These are phyloP conservation scores for Verticillium zaregamsianum DNA, from an alignment of 2,329 filamentous ascomycete species.

Conservation along the genomic window DNA sequence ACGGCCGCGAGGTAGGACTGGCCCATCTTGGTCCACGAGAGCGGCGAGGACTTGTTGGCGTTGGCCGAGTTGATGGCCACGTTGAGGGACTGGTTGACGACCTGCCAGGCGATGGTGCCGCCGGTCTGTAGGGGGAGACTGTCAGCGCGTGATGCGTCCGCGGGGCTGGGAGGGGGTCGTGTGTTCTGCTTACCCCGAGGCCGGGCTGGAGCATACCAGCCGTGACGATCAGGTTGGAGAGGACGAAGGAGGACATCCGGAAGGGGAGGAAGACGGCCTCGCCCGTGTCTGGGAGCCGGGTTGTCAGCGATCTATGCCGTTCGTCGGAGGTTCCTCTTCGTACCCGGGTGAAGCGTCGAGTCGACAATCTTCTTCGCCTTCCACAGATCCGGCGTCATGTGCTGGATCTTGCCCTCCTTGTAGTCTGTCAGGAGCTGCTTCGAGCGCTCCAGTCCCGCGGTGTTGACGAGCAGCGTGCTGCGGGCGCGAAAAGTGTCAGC, in stretches of 20 bases:
- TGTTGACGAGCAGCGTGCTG: slow-evolving; percentile 83
- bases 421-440: slow-evolving; percentile 79
- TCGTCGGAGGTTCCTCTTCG: slow-evolving; percentile 14
- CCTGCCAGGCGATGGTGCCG: slow-evolving; percentile 90
- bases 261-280: slow-evolving; percentile 90
- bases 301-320: slow-evolving; percentile 8
- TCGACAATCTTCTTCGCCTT: slow-evolving; percentile 95
- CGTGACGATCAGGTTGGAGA: slow-evolving; percentile 92
- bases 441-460: slow-evolving; percentile 75
- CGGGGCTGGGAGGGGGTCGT: not conserved
- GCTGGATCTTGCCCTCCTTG: slow-evolving; percentile 73
- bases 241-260: slow-evolving; percentile 92
- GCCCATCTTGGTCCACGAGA: slow-evolving; percentile 73
- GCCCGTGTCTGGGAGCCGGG: slow-evolving; percentile 69
- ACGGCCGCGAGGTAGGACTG: slow-evolving; percentile 93
- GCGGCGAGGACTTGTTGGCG: slow-evolving; percentile 92
- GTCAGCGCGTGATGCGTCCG: slow-evolving; percentile 2
- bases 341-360: slow-evolving; percentile 92
- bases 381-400: slow-evolving; percentile 92
- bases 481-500: not conserved
- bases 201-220: slow-evolving; percentile 95
- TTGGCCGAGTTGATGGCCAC: slow-evolving; percentile 98
- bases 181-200: slow-evolving; percentile 52
- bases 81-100: slow-evolving; percentile 95
- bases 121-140: slow-evolving; percentile 49